Evolutionary conservation across 768 basidiomycete genomes (phyloP), one percentile per base, ranked within the genome.

Genomic region (Lentinula raphanica): DNA sequence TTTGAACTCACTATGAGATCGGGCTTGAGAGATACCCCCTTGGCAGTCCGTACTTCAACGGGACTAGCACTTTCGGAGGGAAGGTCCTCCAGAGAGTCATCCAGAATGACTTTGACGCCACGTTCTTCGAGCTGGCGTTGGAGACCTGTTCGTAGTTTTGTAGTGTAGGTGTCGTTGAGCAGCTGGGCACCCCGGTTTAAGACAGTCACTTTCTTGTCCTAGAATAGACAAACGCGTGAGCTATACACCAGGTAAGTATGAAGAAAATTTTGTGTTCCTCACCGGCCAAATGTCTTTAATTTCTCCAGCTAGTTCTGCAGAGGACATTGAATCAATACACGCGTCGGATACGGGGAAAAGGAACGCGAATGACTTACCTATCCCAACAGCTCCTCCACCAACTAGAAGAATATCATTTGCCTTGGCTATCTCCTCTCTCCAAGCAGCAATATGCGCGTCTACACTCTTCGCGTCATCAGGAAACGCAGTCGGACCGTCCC

Each of bases 331-430:
- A 28, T 36, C n/a, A 1, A 35, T 40, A 28, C 3, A 45, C 32
- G 32, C 32, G 5, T 56, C 17, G 13, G n/a, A 0, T 77, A 39
- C 36, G 29, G 15, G 0, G 8, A 44, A 5, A 50, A 55, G 38
- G 5, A 15, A 28, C 11, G 48, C 51, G 48, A 4, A 9, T 27
- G 9, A 69, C 72, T 9, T 56, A 77, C 79, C 79, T 29, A 82
- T 63, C 3, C 79, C 83, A 31, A 86, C 74, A 12, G 82, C 74
- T 35, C 84, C 85, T 35, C 83, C 85, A 31, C 85, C 85, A 2
- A 74, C 81, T 29, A 86, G 63, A 5, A 82, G 73, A 58, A 84
- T 74, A 65, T 79, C 70, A 23, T 71, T 66, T 17, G 79, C 75
- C 3, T 66, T 61, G 49, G 66, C 64, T 48, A 80, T 74, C 42